Evolutionary conservation across 352 stramenopile genomes (phyloP).

Genomic region (Globisporangium barbulae): DNA sequence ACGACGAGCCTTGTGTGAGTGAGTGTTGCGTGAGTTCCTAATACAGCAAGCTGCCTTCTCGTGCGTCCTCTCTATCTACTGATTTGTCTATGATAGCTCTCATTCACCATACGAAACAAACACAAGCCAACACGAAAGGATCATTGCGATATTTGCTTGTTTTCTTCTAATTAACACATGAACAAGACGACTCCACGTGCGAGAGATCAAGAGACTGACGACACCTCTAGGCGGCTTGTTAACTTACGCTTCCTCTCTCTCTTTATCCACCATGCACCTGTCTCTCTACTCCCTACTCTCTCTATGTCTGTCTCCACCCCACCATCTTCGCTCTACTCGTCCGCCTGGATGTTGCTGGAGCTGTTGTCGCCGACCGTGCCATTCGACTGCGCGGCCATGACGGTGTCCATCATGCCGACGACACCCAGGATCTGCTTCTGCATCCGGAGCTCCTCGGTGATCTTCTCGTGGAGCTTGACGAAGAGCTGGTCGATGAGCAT

Average conservation of each 20-base stretch:
- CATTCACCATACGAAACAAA: neutral
- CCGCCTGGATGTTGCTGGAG: slow-evolving; percentile 15
- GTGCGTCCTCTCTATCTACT: neutral
- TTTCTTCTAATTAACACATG: slow-evolving; percentile 18
- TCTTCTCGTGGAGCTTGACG: slow-evolving; percentile 87
- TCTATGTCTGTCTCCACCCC: slow-evolving; percentile 10
- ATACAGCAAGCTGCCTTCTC: slow-evolving; percentile 13
- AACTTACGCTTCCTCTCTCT: slow-evolving; percentile 4
- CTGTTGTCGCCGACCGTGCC: slow-evolving; percentile 32
- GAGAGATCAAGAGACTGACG: neutral
- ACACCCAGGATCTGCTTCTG: slow-evolving; percentile 85
- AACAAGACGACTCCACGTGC: slow-evolving; percentile 1
- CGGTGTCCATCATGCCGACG: slow-evolving; percentile 87
- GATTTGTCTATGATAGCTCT: neutral
- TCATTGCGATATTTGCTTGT: slow-evolving; percentile 6
- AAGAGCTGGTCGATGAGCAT: slow-evolving; percentile 94
- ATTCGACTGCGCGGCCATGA: slow-evolving; percentile 85
- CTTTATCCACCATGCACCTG: neutral
- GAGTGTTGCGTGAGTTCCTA: neutral
- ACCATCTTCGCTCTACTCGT: slow-evolving; percentile 14
- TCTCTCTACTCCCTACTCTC: slow-evolving; percentile 14
- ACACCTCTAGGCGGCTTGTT: slow-evolving; percentile 9
- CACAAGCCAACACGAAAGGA: slow-evolving; percentile 1
- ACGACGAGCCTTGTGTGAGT: neutral
- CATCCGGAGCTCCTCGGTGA: slow-evolving; percentile 80